A percentile compares a stretch with the other conserved stretches of the same genome.
These are phyloP conservation scores for Sechiopsis laciniata DNA, from an alignment of 306 rosid species.

Conservation along the genomic window DNA sequence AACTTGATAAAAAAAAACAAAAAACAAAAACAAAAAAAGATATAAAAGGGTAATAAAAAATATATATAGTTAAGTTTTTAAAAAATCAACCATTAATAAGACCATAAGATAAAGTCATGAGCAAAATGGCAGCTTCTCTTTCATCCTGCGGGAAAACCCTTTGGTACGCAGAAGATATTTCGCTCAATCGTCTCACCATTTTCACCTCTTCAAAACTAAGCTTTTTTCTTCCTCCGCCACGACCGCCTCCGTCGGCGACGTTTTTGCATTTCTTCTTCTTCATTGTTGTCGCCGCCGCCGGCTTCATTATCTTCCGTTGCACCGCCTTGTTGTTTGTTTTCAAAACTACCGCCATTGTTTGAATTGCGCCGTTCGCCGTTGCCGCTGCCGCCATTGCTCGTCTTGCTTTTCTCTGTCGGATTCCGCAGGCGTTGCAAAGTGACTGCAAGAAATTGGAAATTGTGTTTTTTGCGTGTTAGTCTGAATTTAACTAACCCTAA, in stretches of 20 bases:
- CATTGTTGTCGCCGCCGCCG: constrained; percentile 13
- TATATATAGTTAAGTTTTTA: neutral
- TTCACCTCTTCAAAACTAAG: constrained; percentile 57
- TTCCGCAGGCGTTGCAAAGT: constrained; percentile 94
- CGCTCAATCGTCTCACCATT: constrained; percentile 33
- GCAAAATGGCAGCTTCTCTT: constrained; percentile 87
- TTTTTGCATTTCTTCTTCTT: constrained; percentile 41
- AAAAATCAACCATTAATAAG: constrained; percentile 63
- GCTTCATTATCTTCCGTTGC: constrained; percentile 34
- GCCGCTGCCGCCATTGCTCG: constrained; percentile 65
- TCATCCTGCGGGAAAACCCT: constrained; percentile 92
- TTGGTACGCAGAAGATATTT: constrained; percentile 47
- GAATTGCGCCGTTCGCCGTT: constrained; percentile 40
- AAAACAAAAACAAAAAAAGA: neutral
- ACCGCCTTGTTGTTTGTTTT: constrained; percentile 23
- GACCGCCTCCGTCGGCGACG: neutral
- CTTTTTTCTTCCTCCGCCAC: constrained; percentile 29
- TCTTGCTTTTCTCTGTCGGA: constrained; percentile 90
- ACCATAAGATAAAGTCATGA: constrained; percentile 90
- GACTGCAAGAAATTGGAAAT: constrained; percentile 38
- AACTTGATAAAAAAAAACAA: neutral
- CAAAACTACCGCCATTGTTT: constrained; percentile 18
- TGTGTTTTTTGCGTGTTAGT: neutral
- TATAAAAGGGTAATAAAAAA: neutral
- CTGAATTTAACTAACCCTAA: neutral